phyloP scores from a whole-genome alignment of 352 stramenopile species.

The Globisporangium spinosum region DNA sequence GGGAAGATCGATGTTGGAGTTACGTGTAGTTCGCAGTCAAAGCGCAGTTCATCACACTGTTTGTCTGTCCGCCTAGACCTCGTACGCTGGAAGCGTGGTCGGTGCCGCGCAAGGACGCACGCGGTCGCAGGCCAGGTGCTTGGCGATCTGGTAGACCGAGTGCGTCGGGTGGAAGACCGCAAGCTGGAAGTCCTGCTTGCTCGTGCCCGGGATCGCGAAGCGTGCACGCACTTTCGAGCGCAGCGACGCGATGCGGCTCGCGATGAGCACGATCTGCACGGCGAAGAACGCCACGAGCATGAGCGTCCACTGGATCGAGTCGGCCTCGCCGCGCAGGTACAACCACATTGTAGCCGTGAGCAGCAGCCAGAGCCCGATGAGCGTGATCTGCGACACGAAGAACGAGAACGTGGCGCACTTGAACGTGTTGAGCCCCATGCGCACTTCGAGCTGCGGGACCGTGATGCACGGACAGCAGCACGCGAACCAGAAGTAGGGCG shows the following conservation, averaged over 20 bases:
- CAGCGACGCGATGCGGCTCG: slow-evolving; percentile 12
- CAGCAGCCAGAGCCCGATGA: slow-evolving; percentile 16
- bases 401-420: slow-evolving; percentile 7
- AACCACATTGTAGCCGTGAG: slow-evolving; percentile 3
- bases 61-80: slow-evolving; percentile 1
- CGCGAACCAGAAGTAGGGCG: slow-evolving; percentile 13
- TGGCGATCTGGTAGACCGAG: slow-evolving; percentile 11
- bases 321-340: slow-evolving; percentile 5
- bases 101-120: slow-evolving; percentile 6
- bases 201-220: slow-evolving; percentile 10
- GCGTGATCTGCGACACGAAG: slow-evolving; percentile 7
- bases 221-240: slow-evolving; percentile 13
- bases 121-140: slow-evolving; percentile 14
- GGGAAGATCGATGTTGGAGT: too few species aligned
- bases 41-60: background rate
- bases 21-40: background rate
- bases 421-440: slow-evolving; percentile 10
- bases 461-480: slow-evolving; percentile 17
- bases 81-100: slow-evolving; percentile 12
- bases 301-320: slow-evolving; percentile 9
- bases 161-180: slow-evolving; percentile 10
- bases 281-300: slow-evolving; percentile 4
- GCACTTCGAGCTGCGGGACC: slow-evolving; percentile 13
- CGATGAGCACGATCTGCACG: slow-evolving; percentile 6
- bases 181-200: slow-evolving; percentile 9